Evolutionary conservation across 2,329 filamentous ascomycete species (phyloP), one percentile per base, ranked within the genome.

Genomic region (Dothistroma septosporum): DNA sequence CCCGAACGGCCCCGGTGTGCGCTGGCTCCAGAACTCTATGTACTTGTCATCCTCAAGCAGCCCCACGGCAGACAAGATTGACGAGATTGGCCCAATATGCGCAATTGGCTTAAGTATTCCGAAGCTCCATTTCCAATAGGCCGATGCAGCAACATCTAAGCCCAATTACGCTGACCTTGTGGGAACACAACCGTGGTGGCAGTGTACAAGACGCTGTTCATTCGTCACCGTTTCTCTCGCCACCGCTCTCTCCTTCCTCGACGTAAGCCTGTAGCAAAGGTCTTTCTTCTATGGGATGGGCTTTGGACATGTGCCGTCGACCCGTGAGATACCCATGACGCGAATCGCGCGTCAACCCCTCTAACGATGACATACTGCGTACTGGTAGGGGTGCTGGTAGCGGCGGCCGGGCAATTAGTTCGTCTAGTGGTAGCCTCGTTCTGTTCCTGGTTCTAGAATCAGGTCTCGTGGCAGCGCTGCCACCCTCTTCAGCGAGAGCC

Each of bases 251-350:
- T 12, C 61, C 59, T 61, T 64, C 63, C 57, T 71, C 69, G 19
- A 69, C 68, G 61, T 68, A 70, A 24, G 69, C 60, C 61, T 71
- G 68, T 31, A 66, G 54, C 22, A 21, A 28, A n/a, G 55, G 47
- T 16, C 57, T 44, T 50, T 66, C 59, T 53, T 66, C 63, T 66
- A 66, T 61, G 16, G 63, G 63, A 47, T 59, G 62, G 55, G 64
- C 56, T 57, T 61, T 61, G 7, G 58, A 47, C 8, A 66, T 52
- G 21, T 46, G 55, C 16, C 44, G 53, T 35, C 41, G 60, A 58
- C 48, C 53, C n/a, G 48, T 31, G 21, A 53, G 28, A n/a, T 28
- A 35, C 32, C 52, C 37, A 35, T 35, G 31, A 24, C 41, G 44
- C 28, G 55, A 37, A 44, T 33, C 37, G 53, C 52, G 22, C 19